A percentile compares a stretch with the other conserved stretches of the same genome.
These are phyloP conservation scores for Selaginella moellendorffii DNA, from an alignment of 75 land plant species.

Conservation along the genomic window DNA sequence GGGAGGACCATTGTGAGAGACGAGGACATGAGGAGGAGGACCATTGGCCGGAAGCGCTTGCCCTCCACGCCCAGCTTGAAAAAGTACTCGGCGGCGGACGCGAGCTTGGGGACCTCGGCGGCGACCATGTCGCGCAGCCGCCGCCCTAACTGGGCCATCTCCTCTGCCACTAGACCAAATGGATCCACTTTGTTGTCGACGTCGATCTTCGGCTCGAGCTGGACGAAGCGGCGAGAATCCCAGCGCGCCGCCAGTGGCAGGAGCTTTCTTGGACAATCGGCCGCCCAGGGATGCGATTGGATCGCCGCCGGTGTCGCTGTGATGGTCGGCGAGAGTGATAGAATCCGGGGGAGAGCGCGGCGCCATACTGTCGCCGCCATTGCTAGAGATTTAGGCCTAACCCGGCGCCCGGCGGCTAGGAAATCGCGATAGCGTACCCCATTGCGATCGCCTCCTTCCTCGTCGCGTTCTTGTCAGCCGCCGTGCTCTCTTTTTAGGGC, in stretches of 20 bases:
- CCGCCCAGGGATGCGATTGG: not conserved
- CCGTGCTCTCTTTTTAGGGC: no score
- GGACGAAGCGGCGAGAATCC: not conserved
- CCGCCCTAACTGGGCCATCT: not conserved
- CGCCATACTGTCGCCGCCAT: no score
- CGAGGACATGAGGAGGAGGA: constrained; percentile 84
- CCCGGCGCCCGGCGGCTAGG: no score
- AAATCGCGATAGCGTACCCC: no score
- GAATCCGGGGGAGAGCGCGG: not conserved
- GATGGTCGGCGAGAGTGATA: no score
- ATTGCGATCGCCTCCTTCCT: no score
- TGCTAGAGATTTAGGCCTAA: no score
- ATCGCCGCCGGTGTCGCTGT: no score
- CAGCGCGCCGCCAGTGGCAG: not conserved
- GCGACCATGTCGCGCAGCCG: not conserved
- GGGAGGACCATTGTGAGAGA: constrained; percentile 46
- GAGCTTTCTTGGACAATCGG: not conserved
- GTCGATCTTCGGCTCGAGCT: not conserved
- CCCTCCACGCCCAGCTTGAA: constrained; percentile 89
- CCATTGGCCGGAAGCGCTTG: constrained; percentile 93
- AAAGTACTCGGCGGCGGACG: constrained; percentile 87
- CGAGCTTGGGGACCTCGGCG: constrained; percentile 47
- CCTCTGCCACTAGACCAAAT: constrained; percentile 1
- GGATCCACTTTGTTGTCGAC: constrained; percentile 7
- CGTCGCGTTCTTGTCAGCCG: no score